Percentiles rank a stretch among this genome's conserved stretches.
Evolutionary conservation across 768 basidiomycete genomes (phyloP).

Genomic region (Chalciporus pseudorubinellus): DNA sequence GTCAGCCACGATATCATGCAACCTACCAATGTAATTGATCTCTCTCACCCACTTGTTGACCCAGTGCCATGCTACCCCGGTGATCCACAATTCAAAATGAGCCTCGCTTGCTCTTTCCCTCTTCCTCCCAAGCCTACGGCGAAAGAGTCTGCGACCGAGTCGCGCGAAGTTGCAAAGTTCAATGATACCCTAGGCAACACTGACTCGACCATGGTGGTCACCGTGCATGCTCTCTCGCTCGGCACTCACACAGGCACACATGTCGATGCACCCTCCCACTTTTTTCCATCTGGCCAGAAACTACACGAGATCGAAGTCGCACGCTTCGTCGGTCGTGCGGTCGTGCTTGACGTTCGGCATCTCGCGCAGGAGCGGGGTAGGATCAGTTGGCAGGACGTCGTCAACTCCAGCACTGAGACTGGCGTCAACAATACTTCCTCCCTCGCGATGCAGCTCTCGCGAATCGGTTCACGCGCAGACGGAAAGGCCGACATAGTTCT

Average conservation of each 20-base stretch:
- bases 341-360: conserved; percentile 53
- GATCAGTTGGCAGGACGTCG: conserved; percentile 51
- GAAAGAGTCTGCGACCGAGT: not conserved
- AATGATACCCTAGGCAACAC: not conserved
- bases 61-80: conserved; percentile 29
- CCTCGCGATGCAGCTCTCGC: conserved; percentile 2
- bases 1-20: conserved; percentile 14
- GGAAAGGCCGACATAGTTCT: conserved; percentile 44
- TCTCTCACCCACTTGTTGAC: conserved; percentile 24
- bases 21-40: conserved; percentile 20
- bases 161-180: not conserved
- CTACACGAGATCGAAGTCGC: conserved; percentile 58
- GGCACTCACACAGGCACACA: conserved; percentile 79
- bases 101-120: conserved; percentile 17
- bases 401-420: not conserved
- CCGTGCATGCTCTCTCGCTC: conserved; percentile 42
- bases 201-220: conserved; percentile 16
- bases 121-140: not conserved
- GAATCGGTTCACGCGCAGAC: conserved; percentile 24
- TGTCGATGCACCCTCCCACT: conserved; percentile 77
- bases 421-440: not conserved
- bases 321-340: conserved; percentile 52
- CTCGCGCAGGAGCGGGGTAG: conserved; percentile 39
- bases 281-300: conserved; percentile 53
- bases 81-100: conserved; percentile 25